Percentiles rank a stretch among this genome's conserved stretches.
These are phyloP conservation scores for Haplosporangium sp. DNA, from an alignment of 371 early-diverging fungal species.

Conservation along the genomic window DNA sequence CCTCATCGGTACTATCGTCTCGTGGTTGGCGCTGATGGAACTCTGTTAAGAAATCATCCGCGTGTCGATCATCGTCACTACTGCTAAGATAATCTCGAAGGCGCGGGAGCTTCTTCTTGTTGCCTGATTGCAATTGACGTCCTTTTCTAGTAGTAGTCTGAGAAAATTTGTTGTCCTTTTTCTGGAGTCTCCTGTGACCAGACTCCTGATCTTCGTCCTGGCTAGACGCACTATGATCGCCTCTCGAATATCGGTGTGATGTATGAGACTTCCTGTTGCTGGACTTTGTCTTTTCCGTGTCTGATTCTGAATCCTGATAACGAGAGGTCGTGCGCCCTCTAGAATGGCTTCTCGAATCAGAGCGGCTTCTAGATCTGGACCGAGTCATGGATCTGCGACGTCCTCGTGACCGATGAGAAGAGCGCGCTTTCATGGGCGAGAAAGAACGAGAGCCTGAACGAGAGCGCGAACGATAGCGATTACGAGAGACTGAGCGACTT, in stretches of 20 bases:
- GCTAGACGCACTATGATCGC: slow-evolving; percentile 25
- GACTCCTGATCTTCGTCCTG: slow-evolving; percentile 37
- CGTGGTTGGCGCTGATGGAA: slow-evolving; percentile 58
- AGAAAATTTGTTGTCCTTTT: slow-evolving; percentile 7
- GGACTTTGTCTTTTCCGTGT: slow-evolving; percentile 20
- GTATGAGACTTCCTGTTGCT: slow-evolving; percentile 8
- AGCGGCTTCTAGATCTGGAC: slow-evolving; percentile 19
- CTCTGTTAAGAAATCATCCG: slow-evolving; percentile 61
- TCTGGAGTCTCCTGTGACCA: slow-evolving; percentile 18
- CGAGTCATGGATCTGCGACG: slow-evolving; percentile 18
- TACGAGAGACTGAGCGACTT: slow-evolving; percentile 50
- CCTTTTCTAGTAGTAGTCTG: slow-evolving; percentile 14
- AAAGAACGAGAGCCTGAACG: slow-evolving; percentile 26
- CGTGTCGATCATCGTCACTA: slow-evolving; percentile 48
- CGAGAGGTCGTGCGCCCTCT: slow-evolving; percentile 19
- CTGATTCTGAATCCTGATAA: slow-evolving; percentile 31
- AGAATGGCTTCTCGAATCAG: slow-evolving; percentile 20
- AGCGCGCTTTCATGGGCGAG: slow-evolving; percentile 14
- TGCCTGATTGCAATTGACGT: not conserved
- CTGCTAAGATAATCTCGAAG: slow-evolving; percentile 67
- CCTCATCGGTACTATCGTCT: slow-evolving; percentile 48
- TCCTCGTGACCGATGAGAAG: slow-evolving; percentile 12
- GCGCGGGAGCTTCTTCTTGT: slow-evolving; percentile 50
- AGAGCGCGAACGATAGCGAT: slow-evolving; percentile 29
- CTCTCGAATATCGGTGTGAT: slow-evolving; percentile 18